A percentile compares a stretch with the other conserved stretches of the same genome.
phyloP scores from a whole-genome alignment of 1,139 yeast genomes.

The Geotrichum aggregatum region DNA sequence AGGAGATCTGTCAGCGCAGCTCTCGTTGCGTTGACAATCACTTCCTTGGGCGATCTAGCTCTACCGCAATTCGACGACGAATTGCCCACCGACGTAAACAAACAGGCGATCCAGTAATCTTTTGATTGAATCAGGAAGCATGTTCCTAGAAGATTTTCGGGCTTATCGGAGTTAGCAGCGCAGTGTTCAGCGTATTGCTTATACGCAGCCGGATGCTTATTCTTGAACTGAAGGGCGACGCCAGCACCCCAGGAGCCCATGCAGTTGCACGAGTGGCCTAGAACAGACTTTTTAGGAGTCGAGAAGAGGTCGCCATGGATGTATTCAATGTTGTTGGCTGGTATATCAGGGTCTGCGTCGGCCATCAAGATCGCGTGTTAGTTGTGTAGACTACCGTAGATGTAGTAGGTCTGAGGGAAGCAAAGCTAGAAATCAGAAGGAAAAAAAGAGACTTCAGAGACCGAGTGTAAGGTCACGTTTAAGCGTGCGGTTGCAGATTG shows the following conservation, averaged over 20 bases:
- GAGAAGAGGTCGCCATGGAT: conserved; percentile 58
- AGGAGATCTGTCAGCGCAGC: conserved; percentile 48
- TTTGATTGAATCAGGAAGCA: conserved; percentile 46
- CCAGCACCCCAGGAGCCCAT: conserved; percentile 86
- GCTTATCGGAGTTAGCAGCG: conserved; percentile 29
- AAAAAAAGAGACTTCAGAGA: no score
- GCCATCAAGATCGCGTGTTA: conserved; percentile 6
- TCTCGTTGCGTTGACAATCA: conserved; percentile 49
- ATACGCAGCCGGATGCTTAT: conserved; percentile 52
- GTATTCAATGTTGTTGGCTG: conserved; percentile 41
- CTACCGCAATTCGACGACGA: background rate
- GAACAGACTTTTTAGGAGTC: conserved; percentile 41
- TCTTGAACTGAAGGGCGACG: conserved; percentile 54
- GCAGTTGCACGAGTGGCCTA: conserved; percentile 78
- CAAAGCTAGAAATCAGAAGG: no score
- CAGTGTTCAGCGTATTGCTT: conserved; percentile 51
- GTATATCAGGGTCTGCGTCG: background rate
- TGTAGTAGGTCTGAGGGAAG: no score
- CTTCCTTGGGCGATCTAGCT: conserved; percentile 26
- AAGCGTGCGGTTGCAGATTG: no score
- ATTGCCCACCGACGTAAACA: conserved; percentile 48
- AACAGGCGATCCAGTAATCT: conserved; percentile 51
- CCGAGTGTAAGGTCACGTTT: no score
- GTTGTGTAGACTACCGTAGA: no score
- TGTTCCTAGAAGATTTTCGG: conserved; percentile 48